phyloP scores from a whole-genome alignment of 768 basidiomycete species.

The Erythrobasidium yunnanense region DNA sequence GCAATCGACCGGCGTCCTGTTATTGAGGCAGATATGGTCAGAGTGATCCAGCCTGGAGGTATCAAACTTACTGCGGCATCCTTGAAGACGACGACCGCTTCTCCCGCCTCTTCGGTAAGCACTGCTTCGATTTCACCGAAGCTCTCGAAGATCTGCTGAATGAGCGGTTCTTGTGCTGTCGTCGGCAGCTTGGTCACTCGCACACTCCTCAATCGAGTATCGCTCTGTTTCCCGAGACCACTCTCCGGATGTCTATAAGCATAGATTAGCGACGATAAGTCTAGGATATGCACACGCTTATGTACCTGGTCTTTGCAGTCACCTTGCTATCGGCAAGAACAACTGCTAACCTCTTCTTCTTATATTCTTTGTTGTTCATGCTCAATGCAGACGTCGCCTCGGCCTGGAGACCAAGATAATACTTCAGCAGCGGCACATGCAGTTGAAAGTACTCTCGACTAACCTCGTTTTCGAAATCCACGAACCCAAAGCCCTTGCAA shows the following conservation, averaged over 20 bases:
- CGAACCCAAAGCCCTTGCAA: constrained; percentile 77
- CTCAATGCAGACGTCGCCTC: constrained; percentile 60
- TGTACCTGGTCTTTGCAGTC: constrained; percentile 50
- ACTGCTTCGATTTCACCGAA: constrained; percentile 55
- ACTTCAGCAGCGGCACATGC: not conserved
- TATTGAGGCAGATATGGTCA: not conserved
- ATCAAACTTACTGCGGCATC: constrained; percentile 42
- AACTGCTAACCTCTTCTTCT: constrained; percentile 79
- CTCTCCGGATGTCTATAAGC: not conserved
- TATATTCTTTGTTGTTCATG: constrained; percentile 77
- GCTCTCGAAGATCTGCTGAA: constrained; percentile 83
- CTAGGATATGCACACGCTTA: not conserved
- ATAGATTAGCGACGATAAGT: not conserved
- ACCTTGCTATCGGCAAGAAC: constrained; percentile 69
- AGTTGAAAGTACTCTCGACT: not conserved
- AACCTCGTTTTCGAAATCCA: constrained; percentile 80
- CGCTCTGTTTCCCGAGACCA: constrained; percentile 48
- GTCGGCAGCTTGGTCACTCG: constrained; percentile 63
- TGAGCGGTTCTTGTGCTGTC: constrained; percentile 72
- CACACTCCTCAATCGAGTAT: constrained; percentile 62
- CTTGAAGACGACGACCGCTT: constrained; percentile 44
- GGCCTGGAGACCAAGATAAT: constrained; percentile 45
- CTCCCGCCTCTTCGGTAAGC: constrained; percentile 60
- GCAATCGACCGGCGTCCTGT: constrained; percentile 71
- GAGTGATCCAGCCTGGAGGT: too few relatives aligned